Percentiles rank a stretch among this genome's conserved stretches.
phyloP scores from a whole-genome alignment of 129 eudicot genomes.

The Flaveria bidentis region DNA sequence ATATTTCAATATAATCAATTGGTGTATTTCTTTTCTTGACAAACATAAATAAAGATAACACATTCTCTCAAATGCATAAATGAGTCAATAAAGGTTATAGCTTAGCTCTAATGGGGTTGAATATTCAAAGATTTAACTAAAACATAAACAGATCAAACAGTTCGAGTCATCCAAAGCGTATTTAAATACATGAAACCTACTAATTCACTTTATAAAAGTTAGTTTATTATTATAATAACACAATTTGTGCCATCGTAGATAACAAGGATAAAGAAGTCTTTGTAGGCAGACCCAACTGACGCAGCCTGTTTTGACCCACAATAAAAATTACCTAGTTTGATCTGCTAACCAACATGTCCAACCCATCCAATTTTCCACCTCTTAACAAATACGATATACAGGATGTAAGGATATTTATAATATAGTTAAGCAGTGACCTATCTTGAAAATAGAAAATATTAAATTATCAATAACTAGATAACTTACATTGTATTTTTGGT shows the following conservation, averaged over 20 bases:
- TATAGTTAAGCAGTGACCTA: background rate
- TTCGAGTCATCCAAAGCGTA: background rate
- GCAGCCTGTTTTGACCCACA: background rate
- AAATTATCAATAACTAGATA: constrained; percentile 9
- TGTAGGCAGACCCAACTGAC: background rate
- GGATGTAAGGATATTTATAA: background rate
- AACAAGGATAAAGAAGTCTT: background rate
- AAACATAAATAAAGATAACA: constrained; percentile 1
- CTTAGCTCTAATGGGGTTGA: background rate
- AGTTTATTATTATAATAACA: background rate
- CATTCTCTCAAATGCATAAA: background rate
- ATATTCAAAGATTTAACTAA: background rate
- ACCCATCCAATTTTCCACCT: background rate
- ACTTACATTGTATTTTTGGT: constrained; percentile 94
- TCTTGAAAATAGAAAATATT: background rate
- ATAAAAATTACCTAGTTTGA: background rate
- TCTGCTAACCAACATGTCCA: background rate
- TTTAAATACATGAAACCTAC: background rate
- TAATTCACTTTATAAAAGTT: background rate
- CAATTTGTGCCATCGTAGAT: background rate
- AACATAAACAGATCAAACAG: background rate
- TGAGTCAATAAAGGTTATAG: background rate
- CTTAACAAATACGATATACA: background rate
- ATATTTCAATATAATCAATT: background rate
- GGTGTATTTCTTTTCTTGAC: background rate